Base-by-base conservation (phyloP, 2,329 filamentous ascomycete species). In the Zymoseptoria crescenta region DNA sequence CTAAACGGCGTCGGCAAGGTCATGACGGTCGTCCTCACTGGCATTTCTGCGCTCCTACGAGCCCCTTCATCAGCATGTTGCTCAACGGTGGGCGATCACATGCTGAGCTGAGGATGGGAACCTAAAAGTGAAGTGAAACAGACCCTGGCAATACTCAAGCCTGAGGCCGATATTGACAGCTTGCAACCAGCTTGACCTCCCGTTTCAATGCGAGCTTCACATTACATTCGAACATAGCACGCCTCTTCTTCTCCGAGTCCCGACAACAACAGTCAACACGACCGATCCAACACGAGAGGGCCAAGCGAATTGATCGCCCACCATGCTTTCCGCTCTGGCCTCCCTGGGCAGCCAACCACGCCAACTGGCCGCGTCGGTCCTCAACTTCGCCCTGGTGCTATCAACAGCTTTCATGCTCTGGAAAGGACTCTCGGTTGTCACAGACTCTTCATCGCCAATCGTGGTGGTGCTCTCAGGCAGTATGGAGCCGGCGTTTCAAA, bases 391-490 rank as follows among this genome's bases (percentile, higher is more conserved):
- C 58, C 84, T 96, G 64, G 90, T 96, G 62, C 83, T 96, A 55
- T 91, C 88, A 8, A 94, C 90, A 1, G 91, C 92, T 1, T 96
- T 96, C 73, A 96, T 96, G 91, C 85, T 96, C 54, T 81, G 78
- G 91, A 96, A 96, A 75, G 89, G 88, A 8, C 84, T 96, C 60
- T 92, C 87, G 8, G 84, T 96, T 29, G 77, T 84, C 64, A 85
- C 88, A 59, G 87, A 94, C 64, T 79, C 77, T 54, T 75, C 75
- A 8, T 79, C 77, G 1, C 88, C 88, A 24, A 91, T 92, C 68
- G 88, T 92, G 66, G 88, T 92, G 62, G 88, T 92, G n/a, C 81
- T 91, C 16, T 90, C 87, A 5, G 88, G 88, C n/a, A 87, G 83
- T 63, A 92, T 92, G 88, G 88, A 92, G 73, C 88, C 88, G 0